Evolutionary conservation across 192 early-diverging fungal species (phyloP).

Genomic region (Coemansia sp.): DNA sequence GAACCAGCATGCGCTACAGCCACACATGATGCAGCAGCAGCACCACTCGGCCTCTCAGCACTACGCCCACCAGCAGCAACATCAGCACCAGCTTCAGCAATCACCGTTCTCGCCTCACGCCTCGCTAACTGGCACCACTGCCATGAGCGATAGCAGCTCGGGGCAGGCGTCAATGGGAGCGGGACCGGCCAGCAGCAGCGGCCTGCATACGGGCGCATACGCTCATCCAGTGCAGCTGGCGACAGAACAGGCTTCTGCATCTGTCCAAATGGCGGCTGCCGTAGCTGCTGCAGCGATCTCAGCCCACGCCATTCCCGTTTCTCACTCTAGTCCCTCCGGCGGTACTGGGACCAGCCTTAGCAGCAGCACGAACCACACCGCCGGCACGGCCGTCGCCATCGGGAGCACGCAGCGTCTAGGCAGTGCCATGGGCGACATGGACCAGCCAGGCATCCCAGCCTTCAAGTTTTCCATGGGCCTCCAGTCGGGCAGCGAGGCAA

Average conservation of each 20-base stretch:
- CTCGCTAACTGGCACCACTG: constrained; percentile 25
- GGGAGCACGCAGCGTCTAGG: constrained; percentile 8
- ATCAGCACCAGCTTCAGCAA: constrained; percentile 23
- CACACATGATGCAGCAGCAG: constrained; percentile 22
- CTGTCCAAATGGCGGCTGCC: constrained; percentile 44
- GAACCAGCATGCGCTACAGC: constrained; percentile 19
- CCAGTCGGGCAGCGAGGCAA: constrained; percentile 30
- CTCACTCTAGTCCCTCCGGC: constrained; percentile 5
- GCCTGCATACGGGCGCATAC: constrained; percentile 28
- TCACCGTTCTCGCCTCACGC: constrained; percentile 33
- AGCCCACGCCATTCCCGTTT: constrained; percentile 30
- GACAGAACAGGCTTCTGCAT: constrained; percentile 36
- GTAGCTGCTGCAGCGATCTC: constrained; percentile 45
- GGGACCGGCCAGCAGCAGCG: constrained; percentile 10
- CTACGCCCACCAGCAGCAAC: neutral
- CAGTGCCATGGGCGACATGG: constrained; percentile 24
- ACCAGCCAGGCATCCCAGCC: constrained; percentile 28
- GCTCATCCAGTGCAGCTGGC: constrained; percentile 16
- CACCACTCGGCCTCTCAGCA: constrained; percentile 8
- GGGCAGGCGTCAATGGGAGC: constrained; percentile 21
- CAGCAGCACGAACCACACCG: constrained; percentile 4
- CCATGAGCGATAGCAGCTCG: constrained; percentile 30
- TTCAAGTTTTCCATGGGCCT: constrained; percentile 50
- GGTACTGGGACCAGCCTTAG: constrained; percentile 9
- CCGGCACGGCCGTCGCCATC: constrained; percentile 12